These are phyloP conservation scores for Malassezia nana DNA, from an alignment of 1,284 basidiomycete genomes.

Conservation along the genomic window DNA sequence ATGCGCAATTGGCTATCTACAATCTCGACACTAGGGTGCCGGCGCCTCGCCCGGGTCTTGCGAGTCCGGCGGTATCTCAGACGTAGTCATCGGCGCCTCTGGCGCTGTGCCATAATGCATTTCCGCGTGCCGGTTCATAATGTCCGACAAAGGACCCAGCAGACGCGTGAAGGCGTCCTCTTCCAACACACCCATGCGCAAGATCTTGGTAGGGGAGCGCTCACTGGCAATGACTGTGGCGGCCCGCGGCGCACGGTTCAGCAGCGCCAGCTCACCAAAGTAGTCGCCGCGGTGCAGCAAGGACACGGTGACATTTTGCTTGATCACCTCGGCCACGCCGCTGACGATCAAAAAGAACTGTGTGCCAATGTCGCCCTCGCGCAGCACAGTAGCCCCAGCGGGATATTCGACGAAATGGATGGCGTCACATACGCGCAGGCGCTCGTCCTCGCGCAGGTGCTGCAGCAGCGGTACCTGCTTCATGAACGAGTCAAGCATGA, in stretches of 20 bases:
- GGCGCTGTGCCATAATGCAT: conserved; percentile 37
- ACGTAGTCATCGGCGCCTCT: not conserved
- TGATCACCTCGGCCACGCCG: conserved; percentile 77
- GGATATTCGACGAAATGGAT: conserved; percentile 71
- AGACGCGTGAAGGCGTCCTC: conserved; percentile 88
- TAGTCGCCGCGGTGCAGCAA: conserved; percentile 81
- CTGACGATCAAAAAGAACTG: conserved; percentile 96
- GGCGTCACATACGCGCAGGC: conserved; percentile 93
- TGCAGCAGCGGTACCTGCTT: conserved; percentile 80
- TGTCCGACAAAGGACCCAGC: conserved; percentile 75
- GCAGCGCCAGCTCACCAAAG: conserved; percentile 83
- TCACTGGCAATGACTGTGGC: conserved; percentile 79
- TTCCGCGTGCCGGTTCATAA: conserved; percentile 70
- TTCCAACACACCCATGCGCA: conserved; percentile 72
- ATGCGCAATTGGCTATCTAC: conserved; percentile 5
- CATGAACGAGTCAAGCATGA: conserved; percentile 92
- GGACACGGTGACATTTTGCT: conserved; percentile 57
- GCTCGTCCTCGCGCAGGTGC: conserved; percentile 71
- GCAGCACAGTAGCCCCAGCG: conserved; percentile 75
- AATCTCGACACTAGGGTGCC: not conserved
- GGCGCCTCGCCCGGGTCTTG: not conserved
- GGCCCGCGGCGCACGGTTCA: conserved; percentile 75
- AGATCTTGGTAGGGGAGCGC: conserved; percentile 37
- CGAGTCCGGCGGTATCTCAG: not conserved
- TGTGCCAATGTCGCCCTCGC: conserved; percentile 85